Evolutionary conservation across 805 yeast genomes (phyloP), one percentile per base, ranked within the genome.

Genomic region (Wickerhamiella occidentalis): DNA sequence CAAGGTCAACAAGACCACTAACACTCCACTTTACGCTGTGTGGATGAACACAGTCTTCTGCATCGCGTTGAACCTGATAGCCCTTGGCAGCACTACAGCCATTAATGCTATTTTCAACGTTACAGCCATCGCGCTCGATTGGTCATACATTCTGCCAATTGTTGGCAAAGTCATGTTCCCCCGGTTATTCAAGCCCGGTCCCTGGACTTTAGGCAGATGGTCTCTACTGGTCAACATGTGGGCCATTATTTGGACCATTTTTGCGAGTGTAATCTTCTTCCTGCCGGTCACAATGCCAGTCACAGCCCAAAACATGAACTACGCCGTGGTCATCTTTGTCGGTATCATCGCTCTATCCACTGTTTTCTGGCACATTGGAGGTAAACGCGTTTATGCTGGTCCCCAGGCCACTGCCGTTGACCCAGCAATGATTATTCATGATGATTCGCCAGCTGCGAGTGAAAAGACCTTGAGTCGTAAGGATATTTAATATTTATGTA

Each of bases 21-120:
- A 69, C 53, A 80, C 85, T 4, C 87, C 87, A 5, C 69, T 81
- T 46, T 69, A 76, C 59, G 83, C 85, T 0, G 64, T 65, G 22
- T 73, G 80, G 76, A 62, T 75, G 56, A 77, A 79, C 64, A 53
- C 59, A 1, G 68, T 72, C 58, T 54, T 72, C 28, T 75, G 76
- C 58, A 68, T 77, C 21, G 65, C 78, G 19, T 66, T 78, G 53
- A 68, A 76, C 50, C 69, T 78, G 52, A 72, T 79, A 61, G 77
- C 80, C 62, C 80, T 80, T 29, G 82, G 82, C 36, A 78, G 76
- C 51, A 43, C 50, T 23, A 70, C 73, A 18, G 82, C 85, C 45
- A 77, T 80, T 55, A 79, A 74, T 26, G 86, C 86, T 40, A 78
- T 79, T 52, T 80, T 80, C 66, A 78, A 84, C 1, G 82, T 80